Base-by-base conservation (phyloP, 306 rosid genomes). In the Fragaria nilgerrensis region DNA sequence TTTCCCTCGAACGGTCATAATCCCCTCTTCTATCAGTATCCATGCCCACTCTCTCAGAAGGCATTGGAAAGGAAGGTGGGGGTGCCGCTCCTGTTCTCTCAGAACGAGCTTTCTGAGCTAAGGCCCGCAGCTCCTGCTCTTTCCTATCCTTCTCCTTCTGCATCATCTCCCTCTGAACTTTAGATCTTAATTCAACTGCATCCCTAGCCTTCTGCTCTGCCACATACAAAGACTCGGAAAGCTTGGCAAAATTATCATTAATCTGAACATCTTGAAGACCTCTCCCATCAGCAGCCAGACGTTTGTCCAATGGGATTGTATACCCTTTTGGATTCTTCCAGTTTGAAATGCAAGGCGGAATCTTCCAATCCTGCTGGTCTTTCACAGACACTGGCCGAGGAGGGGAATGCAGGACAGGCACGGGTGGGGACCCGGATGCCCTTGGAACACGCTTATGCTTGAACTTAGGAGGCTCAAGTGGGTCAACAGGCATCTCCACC, bases 271-370 rank as follows among this genome's bases (percentile, higher is more conserved):
- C 97, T 68, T 92, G 96, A 66, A 94, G 96, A 62, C 95, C 96
- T 80, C 95, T 86, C 32, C 95, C 96, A 83, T 94, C 96, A 56
- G 96, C 90, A 0, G 97, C 96, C 52, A 94, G 93, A 22, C 97
- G 90, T 84, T 94, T 92, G 76, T 92, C 98, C 72, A 94, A 92
- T 2, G 97, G 97, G 70, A 94, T 94, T 0, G 94, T 92, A 25
- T 94, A 89, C 81, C 98, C 96, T 85, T 94, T 94, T 0, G 96
- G 97, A 74, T 94, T 94, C 95, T 94, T 90, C 98, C 97, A 94
- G 82, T 88, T 90, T 15, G 97, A 94, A 62, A 94, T 92, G 70
- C 96, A 92, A 22, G 96, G 98, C 0, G 97, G 98, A 41, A 92
- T 92, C 80, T 94, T 92, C 98, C 97, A 94, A 73, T 94, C 98